phyloP scores from a whole-genome alignment of 2,329 filamentous ascomycete genomes.

The Chaetomium sp. region DNA sequence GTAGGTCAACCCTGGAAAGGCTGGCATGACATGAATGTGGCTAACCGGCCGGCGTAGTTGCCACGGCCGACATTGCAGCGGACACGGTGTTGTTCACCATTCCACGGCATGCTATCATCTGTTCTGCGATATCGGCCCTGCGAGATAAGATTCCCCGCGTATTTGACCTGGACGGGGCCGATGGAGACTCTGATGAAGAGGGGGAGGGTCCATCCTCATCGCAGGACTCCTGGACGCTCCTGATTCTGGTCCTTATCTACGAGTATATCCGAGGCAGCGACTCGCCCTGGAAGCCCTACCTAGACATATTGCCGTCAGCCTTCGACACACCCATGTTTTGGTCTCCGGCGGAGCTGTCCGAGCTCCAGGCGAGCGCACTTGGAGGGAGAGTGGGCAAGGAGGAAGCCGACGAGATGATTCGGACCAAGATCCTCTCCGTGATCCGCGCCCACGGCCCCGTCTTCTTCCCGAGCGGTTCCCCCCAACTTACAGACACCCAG shows the following conservation, averaged over 20 bases:
- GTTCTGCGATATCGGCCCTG: conserved; percentile 64
- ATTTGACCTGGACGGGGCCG: conserved; percentile 35
- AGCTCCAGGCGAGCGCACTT: conserved; percentile 74
- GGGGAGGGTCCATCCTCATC: conserved; percentile 25
- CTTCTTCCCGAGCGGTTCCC: conserved; percentile 37
- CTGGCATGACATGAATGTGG: too few species aligned
- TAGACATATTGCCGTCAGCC: conserved; percentile 60
- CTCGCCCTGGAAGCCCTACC: conserved; percentile 73
- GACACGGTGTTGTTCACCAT: conserved; percentile 78
- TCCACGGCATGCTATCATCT: conserved; percentile 65
- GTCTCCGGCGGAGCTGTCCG: conserved; percentile 59
- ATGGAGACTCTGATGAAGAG: conserved; percentile 35
- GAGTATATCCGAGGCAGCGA: conserved; percentile 54
- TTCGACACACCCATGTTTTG: conserved; percentile 94
- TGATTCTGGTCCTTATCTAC: conserved; percentile 75
- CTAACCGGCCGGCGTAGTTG: conserved; percentile 46
- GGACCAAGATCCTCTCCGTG: conserved; percentile 44
- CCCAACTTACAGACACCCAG: conserved; percentile 36
- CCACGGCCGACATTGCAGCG: conserved; percentile 59
- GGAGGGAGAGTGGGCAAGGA: conserved; percentile 67
- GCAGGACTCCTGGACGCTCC: conserved; percentile 48
- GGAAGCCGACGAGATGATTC: conserved; percentile 64
- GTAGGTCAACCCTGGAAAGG: conserved; percentile 30
- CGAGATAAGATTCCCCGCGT: conserved; percentile 49
- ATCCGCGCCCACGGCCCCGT: conserved; percentile 39